A percentile compares a stretch with the other conserved stretches of the same genome.
These are phyloP conservation scores for Bryum argenteum DNA, from an alignment of 225 moss, liverwort and hornwort genomes.

Conservation along the genomic window DNA sequence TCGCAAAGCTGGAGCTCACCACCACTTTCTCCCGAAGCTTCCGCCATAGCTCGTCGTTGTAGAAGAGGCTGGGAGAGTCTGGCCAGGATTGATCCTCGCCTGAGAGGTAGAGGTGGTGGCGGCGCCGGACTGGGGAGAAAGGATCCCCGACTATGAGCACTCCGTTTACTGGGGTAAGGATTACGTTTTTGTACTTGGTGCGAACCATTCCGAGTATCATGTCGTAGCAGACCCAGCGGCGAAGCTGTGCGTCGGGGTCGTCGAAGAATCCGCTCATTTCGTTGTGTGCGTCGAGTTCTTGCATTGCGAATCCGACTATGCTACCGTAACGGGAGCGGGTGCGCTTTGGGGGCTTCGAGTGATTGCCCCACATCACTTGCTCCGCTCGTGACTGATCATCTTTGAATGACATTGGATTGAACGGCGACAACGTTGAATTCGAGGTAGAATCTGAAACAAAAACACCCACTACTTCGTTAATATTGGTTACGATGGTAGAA, in stretches of 20 bases:
- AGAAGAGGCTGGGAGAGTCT: conserved; percentile 67
- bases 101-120: conserved; percentile 49
- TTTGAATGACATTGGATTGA: conserved; percentile 56
- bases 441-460: conserved; percentile 11
- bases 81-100: conserved; percentile 68
- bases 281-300: conserved; percentile 72
- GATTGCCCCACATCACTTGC: conserved; percentile 61
- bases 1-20: conserved; percentile 54
- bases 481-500: background rate
- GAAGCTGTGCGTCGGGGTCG: conserved; percentile 59
- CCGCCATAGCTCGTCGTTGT: conserved; percentile 61
- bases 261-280: conserved; percentile 67
- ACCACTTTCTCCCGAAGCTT: conserved; percentile 55
- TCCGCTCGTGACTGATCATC: conserved; percentile 62
- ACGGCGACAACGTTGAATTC: conserved; percentile 59
- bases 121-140: conserved; percentile 44
- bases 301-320: conserved; percentile 81
- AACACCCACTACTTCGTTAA: background rate
- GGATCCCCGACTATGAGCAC: conserved; percentile 66
- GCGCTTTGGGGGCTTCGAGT: conserved; percentile 20
- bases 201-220: conserved; percentile 83
- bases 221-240: conserved; percentile 84
- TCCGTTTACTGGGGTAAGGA: conserved; percentile 64
- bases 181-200: conserved; percentile 52
- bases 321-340: conserved; percentile 74